Evolutionary conservation across 73 alveolate genomes (phyloP).

Genomic region (Paramecium octaurelia): DNA sequence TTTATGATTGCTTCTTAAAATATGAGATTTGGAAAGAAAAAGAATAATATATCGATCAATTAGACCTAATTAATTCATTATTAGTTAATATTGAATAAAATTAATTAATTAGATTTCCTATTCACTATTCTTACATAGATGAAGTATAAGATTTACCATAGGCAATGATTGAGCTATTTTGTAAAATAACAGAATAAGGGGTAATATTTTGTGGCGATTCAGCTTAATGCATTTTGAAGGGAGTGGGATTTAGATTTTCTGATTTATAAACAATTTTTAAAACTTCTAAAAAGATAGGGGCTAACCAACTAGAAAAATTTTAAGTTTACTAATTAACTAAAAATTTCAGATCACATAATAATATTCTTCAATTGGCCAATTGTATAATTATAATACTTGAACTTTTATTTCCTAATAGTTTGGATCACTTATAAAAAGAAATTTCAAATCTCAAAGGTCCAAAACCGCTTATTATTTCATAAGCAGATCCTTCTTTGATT

Average conservation of each 20-base stretch:
- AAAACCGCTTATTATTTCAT: constrained; percentile 66
- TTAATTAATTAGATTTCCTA: constrained; percentile 56
- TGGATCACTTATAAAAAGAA: constrained; percentile 81
- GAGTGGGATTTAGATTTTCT: constrained; percentile 86
- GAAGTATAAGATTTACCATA: constrained; percentile 88
- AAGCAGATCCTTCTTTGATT: constrained; percentile 48
- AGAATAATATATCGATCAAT: constrained; percentile 70
- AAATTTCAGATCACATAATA: constrained; percentile 85
- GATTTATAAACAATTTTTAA: constrained; percentile 72
- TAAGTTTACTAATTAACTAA: not conserved
- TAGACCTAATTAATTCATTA: constrained; percentile 82
- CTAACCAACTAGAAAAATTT: not conserved
- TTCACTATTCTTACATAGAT: constrained; percentile 80
- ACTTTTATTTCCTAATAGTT: constrained; percentile 78
- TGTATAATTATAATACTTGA: constrained; percentile 74
- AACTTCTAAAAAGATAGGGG: not conserved
- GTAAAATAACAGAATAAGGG: constrained; percentile 68
- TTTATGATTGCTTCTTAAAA: constrained; percentile 52
- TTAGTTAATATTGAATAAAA: constrained; percentile 39
- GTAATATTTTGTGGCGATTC: constrained; percentile 89
- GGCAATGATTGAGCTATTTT: constrained; percentile 66
- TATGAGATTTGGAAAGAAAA: constrained; percentile 84
- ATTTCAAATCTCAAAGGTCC: constrained; percentile 72
- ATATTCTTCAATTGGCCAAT: constrained; percentile 79
- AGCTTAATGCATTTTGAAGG: constrained; percentile 87